Evolutionary conservation across 345 rosid genomes (phyloP).

Genomic region (Bretschneidera sinensis): DNA sequence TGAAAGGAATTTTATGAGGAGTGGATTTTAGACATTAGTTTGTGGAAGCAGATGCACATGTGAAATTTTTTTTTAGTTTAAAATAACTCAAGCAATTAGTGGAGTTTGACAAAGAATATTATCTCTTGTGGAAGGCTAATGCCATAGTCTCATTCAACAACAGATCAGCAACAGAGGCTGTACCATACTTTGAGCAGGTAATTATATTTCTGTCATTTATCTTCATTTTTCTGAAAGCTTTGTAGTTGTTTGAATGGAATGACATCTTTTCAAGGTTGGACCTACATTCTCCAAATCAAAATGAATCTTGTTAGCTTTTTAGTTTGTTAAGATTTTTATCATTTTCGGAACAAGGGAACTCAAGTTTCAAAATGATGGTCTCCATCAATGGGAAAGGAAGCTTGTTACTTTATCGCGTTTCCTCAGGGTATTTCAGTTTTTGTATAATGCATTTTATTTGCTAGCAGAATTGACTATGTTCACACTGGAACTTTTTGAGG

Average conservation of each 20-base stretch:
- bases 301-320: no score
- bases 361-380: neutral
- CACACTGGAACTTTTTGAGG: no score
- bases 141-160: constrained; percentile 91
- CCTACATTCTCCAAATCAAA: no score
- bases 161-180: constrained; percentile 95
- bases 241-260: no score
- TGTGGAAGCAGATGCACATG: constrained; percentile 14
- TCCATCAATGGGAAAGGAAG: neutral
- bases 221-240: neutral
- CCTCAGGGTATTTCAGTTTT: neutral
- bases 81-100: constrained; percentile 14
- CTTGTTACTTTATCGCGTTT: neutral
- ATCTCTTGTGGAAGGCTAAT: constrained; percentile 75
- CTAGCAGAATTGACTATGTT: no score
- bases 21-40: constrained; percentile 6
- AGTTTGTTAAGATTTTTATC: no score
- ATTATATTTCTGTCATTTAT: constrained; percentile 6
- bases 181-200: constrained; percentile 97
- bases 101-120: constrained; percentile 48
- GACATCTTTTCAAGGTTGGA: neutral
- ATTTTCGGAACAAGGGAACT: neutral
- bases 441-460: no score
- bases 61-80: constrained; percentile 21
- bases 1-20: neutral